Conservation (phyloP, 2,329 filamentous ascomycete species). For the Cytospora mali region DNA sequence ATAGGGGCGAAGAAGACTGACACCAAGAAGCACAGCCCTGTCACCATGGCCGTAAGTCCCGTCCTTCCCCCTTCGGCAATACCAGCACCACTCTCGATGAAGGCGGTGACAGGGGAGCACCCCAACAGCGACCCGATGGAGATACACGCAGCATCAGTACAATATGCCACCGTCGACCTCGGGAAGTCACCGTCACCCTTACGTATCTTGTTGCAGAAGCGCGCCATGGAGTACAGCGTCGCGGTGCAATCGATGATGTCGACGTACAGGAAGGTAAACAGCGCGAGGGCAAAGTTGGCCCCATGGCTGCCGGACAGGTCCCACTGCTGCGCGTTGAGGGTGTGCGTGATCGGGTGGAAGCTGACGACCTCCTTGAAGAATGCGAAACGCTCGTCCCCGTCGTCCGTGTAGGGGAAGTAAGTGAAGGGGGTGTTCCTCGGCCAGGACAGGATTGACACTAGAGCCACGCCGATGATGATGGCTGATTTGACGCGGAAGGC, state of each 20-base stretch:
- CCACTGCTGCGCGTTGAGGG: conserved; percentile 69
- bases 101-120: conserved; percentile 80
- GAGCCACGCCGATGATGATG: conserved; percentile 71
- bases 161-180: conserved; percentile 79
- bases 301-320: conserved; percentile 55
- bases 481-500: conserved; percentile 75
- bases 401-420: conserved; percentile 68
- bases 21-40: conserved; percentile 83
- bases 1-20: conserved; percentile 88
- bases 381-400: conserved; percentile 66
- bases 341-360: conserved; percentile 70
- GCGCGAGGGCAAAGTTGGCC: conserved; percentile 68
- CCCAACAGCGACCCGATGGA: conserved; percentile 76
- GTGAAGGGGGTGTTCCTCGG: conserved; percentile 71
- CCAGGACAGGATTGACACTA: conserved; percentile 76
- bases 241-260: conserved; percentile 80
- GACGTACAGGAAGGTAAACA: conserved; percentile 79
- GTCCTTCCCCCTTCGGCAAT: conserved; percentile 87
- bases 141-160: conserved; percentile 70
- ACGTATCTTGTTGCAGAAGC: conserved; percentile 64
- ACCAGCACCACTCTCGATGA: conserved; percentile 86
- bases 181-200: conserved; percentile 74
- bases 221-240: conserved; percentile 80
- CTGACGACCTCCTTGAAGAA: conserved; percentile 75
- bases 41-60: conserved; percentile 77